Base-by-base conservation (phyloP, 1,139 yeast genomes). In the Pichia sp. region DNA sequence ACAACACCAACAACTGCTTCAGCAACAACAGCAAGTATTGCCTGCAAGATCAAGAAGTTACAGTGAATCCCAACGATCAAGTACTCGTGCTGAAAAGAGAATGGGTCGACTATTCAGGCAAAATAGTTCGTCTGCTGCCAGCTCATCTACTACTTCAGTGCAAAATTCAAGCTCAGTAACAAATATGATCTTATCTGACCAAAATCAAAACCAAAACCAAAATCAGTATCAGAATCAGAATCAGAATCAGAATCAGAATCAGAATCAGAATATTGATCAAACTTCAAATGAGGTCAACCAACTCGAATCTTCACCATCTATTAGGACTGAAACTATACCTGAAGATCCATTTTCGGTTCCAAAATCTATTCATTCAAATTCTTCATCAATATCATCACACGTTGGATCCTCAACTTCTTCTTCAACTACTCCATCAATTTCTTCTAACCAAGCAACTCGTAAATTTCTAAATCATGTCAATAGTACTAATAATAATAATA, bases 21-120 rank as follows among this genome's bases (percentile, higher is more conserved):
- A 34, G 3, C 54, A 34, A 6, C 50, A 43, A 16, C 46, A 16
- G 10, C 52, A 45, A 25, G 13, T 46, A 13, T 14, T 44, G 8
- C 43, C 44, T 6, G 45, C 18, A 14, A 46, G 56, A 44, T 49
- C 56, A 19, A 33, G 56, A 18, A 54, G 56, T 43, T 47, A 42
- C 14, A 55, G 57, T 41, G 59, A 57, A 18, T 42, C 55, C 0
- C 53, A 54, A 42, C 25, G 56, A 19, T 50, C 61, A 45, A 61
- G 66, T 2, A 52, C 65, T 1, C 45, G 67, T 33, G 69, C 69
- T 3, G 69, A 66, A 44, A 66, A 65, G 46, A 53, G 69, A 28
- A 65, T 63, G 67, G 69, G 68, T 0, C 53, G 69, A n/a, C 49
- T 66, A 18, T 66, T 66, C 50, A 61, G 65, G 47, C 67, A 59